Evolutionary conservation across 352 stramenopile species (phyloP), one percentile per base, ranked within the genome.

Genomic region (Phytophthora tentaculata): DNA sequence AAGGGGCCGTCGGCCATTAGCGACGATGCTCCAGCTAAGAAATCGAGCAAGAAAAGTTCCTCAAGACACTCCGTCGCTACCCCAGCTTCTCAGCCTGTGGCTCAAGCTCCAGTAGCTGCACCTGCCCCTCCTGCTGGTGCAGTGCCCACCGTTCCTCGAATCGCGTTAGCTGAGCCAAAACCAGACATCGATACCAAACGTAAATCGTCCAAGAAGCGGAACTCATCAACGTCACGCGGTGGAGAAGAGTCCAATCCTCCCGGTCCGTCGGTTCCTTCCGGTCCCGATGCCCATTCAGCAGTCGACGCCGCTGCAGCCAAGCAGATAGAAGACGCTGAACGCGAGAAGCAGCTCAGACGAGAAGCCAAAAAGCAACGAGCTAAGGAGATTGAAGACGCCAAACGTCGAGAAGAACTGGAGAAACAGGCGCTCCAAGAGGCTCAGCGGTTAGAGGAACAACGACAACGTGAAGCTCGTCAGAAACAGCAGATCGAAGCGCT

Each of bases 341-440:
- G 71, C 41, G 76, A 83, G 39, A 79, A 77, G 22, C 67, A 79
- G 8, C 61, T 64, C 0, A 58, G 73, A 60, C 69, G 78, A 22
- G 81, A 90, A 59, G 82, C 84, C 10, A 91, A 90, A 32, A 74
- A 65, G 13, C 77, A 87, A 23, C 74, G 80, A 26, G 69, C 70
- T 5, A 87, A 84, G 32, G 83, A 89, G 49, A 19, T 84, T 0
- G 80, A 90, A 47, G 80, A 90, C 9, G 57, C 69, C 2, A 85
- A 80, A 48, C 68, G 73, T 13, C 71, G 77, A 23, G 77, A 90
- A 66, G 81, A 90, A 23, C 26, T 88, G 20, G 69, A 70, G 13
- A 76, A 77, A 13, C 78, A 83, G 28, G 79, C 78, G 0, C 29
- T 86, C 12, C 73, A 88, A 49, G 78, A 90, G 20, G 79, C 77